Evolutionary conservation across 2,329 filamentous ascomycete species (phyloP).

Genomic region (Fusarium albidum): DNA sequence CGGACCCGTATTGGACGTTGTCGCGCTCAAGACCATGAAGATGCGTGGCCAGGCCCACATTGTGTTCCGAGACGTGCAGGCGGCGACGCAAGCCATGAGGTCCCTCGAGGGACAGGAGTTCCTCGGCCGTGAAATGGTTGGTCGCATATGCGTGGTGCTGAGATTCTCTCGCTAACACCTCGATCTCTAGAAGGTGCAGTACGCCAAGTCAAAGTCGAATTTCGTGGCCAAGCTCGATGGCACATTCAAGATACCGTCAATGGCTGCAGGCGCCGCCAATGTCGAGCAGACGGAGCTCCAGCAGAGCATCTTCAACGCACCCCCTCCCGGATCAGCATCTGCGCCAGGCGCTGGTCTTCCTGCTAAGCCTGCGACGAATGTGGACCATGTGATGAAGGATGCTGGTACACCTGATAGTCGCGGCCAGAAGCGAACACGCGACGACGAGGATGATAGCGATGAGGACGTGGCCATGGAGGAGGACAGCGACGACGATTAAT

Average conservation of each 20-base stretch:
- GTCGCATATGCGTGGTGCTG: slow-evolving; percentile 43
- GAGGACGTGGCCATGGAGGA: slow-evolving; percentile 75
- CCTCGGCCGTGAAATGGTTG: slow-evolving; percentile 83
- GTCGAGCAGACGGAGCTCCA: slow-evolving; percentile 77
- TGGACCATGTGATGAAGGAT: slow-evolving; percentile 59
- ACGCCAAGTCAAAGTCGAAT: slow-evolving; percentile 89
- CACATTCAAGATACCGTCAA: slow-evolving; percentile 77
- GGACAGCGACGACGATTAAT: slow-evolving; percentile 75
- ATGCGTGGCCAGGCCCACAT: slow-evolving; percentile 98
- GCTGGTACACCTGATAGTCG: slow-evolving; percentile 62
- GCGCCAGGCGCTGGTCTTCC: slow-evolving; percentile 51
- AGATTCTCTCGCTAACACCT: slow-evolving; percentile 10
- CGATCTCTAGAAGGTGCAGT: slow-evolving; percentile 79
- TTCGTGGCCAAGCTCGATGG: slow-evolving; percentile 91
- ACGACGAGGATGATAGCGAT: slow-evolving; percentile 71
- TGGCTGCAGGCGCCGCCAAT: slow-evolving; percentile 57
- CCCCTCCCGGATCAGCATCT: slow-evolving; percentile 59
- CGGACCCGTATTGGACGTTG: slow-evolving; percentile 89
- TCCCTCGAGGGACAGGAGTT: slow-evolving; percentile 86
- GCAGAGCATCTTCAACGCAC: slow-evolving; percentile 81
- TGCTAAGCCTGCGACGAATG: slow-evolving; percentile 57
- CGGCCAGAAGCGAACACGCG: slow-evolving; percentile 75
- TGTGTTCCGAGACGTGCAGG: slow-evolving; percentile 86
- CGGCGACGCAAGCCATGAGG: slow-evolving; percentile 94
- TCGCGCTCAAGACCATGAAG: slow-evolving; percentile 85